Conservation (phyloP, 495 filamentous ascomycete species). For the Xylaria bambusicola region DNA sequence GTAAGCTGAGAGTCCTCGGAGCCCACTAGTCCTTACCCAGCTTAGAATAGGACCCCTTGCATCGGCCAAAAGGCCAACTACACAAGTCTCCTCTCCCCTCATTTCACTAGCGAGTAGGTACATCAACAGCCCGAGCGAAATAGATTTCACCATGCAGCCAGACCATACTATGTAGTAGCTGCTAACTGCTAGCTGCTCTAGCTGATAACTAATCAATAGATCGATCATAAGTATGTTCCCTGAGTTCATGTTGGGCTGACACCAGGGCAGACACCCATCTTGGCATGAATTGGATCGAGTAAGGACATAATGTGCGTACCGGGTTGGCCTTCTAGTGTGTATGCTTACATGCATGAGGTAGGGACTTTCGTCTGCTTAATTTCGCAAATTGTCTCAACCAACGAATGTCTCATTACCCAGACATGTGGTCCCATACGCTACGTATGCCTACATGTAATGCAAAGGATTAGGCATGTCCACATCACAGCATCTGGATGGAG, state of each 20-base stretch:
- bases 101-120: no score
- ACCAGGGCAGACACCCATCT: neutral
- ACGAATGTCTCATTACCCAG: slow-evolving; percentile 1
- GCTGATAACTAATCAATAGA: neutral
- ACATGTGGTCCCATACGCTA: no score
- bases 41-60: no score
- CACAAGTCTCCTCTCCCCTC: no score
- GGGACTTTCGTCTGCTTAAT: neutral
- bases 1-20: no score
- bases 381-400: neutral
- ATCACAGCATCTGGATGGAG: slow-evolving; percentile 4
- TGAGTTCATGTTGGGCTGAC: neutral
- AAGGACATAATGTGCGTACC: no score
- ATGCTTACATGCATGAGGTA: neutral
- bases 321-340: no score
- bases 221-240: neutral
- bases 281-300: no score
- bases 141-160: neutral
- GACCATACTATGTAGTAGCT: neutral
- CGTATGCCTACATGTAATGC: no score
- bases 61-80: no score
- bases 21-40: no score
- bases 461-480: neutral
- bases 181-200: neutral
- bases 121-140: no score